These are phyloP conservation scores for Mucor sp. DNA, from an alignment of 371 early-diverging fungal genomes.

Conservation along the genomic window DNA sequence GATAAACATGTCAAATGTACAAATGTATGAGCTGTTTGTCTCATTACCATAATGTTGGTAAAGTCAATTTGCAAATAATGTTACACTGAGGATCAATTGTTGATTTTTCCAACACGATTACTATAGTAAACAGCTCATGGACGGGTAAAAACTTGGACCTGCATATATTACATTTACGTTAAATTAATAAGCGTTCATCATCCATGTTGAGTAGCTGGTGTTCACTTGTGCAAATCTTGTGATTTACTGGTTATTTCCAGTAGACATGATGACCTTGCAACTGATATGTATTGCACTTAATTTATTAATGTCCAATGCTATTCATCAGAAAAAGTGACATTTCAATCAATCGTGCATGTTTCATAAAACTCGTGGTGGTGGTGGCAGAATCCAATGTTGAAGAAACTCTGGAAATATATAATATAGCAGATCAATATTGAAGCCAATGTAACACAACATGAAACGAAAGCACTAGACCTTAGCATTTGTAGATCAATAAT, in stretches of 20 bases:
- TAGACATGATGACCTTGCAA: not conserved
- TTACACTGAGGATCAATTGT: not conserved
- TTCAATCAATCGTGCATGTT: not conserved
- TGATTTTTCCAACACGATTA: not conserved
- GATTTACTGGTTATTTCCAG: not conserved
- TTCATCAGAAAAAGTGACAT: not conserved
- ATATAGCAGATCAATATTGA: not conserved
- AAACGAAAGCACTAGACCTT: not conserved
- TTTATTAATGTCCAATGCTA: not conserved
- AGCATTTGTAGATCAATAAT: not conserved
- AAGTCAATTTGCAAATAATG: not conserved
- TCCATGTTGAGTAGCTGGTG: not conserved
- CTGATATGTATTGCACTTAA: not conserved
- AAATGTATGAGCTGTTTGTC: not conserved
- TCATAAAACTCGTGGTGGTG: not conserved
- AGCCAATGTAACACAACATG: not conserved
- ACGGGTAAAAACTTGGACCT: not conserved
- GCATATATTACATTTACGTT: not conserved
- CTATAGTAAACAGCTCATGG: not conserved
- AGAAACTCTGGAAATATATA: not conserved
- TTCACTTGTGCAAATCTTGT: not conserved
- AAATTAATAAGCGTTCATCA: not conserved
- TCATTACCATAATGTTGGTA: not conserved
- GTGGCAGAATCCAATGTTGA: not conserved
- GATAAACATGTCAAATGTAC: not conserved